Evolutionary conservation across 1,284 basidiomycete species (phyloP), one percentile per base, ranked within the genome.

Genomic region (Tilletia walkeri): DNA sequence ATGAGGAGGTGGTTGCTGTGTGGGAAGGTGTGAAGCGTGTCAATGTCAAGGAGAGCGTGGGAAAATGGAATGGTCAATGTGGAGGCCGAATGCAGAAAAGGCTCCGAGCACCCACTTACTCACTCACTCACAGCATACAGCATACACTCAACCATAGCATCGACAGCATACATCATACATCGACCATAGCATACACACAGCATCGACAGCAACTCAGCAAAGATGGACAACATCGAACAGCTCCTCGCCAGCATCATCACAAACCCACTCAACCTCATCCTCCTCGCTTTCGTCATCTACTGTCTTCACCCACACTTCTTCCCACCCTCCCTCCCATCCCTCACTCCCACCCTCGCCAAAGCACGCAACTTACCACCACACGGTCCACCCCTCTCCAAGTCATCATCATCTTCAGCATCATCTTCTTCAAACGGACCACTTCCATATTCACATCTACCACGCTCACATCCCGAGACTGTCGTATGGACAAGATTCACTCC

Each of bases 401-500:
- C 18, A 41, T 2, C 24, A 36, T 7, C n/a, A 18, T 6, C 30
- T 14, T n/a, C 38, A 3, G 4, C 30, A 66, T n/a, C n/a, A 2
- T 12, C 18, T 18, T 5, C 65, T 9, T 7, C 41, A 45, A 66
- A 50, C 69, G 24, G 38, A 10, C 68, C 70, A 34, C 71, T 73
- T 63, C 65, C 71, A 18, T 83, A 82, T 71, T 75, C 77, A 6
- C 76, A 75, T 56, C 70, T 83, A 0, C 82, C 82, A 1, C 67
- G 72, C 9, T 45, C 72, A 16, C 82, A 82, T 54, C 74, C 80
- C 4, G 73, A 77, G 36, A 73, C 73, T 5, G 71, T 73, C 50
- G 75, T 75, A 20, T 82, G 80, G 78, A 76, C 70, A 1, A 72
- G 68, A 61, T 83, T 81, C 70, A 82, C 80, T 0, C 82, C 82